phyloP scores from a whole-genome alignment of 2,329 filamentous ascomycete species.

The Beauveria sp. region DNA sequence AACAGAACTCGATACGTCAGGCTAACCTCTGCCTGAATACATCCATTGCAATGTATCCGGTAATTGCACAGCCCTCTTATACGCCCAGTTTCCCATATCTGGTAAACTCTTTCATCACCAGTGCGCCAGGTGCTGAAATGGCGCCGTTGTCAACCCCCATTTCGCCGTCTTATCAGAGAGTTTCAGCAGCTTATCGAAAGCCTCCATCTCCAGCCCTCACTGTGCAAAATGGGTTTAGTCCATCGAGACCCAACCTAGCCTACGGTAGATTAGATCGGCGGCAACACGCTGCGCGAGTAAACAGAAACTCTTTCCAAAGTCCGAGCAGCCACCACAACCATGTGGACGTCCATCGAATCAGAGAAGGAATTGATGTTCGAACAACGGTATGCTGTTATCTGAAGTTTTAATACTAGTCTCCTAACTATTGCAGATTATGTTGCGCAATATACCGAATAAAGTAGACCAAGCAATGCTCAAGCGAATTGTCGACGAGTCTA shows the following conservation, averaged over 20 bases:
- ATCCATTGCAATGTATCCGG: conserved; percentile 24
- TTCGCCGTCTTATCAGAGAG: conserved; percentile 23
- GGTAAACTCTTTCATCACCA: conserved; percentile 19
- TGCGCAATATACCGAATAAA: conserved; percentile 90
- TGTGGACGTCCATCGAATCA: conserved; percentile 53
- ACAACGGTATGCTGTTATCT: conserved; percentile 53
- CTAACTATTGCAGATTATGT: conserved; percentile 61
- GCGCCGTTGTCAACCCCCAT: conserved; percentile 23
- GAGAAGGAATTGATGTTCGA: conserved; percentile 61
- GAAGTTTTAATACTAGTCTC: neutral
- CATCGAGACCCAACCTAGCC: conserved; percentile 28
- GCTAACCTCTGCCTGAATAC: conserved; percentile 17
- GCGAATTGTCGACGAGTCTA: conserved; percentile 68
- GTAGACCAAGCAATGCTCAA: conserved; percentile 73
- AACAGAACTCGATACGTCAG: conserved; percentile 7
- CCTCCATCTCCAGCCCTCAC: conserved; percentile 28
- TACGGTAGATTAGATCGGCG: conserved; percentile 36
- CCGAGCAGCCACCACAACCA: conserved; percentile 50
- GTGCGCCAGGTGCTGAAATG: conserved; percentile 11
- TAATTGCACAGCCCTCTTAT: conserved; percentile 25
- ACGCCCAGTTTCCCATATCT: conserved; percentile 21
- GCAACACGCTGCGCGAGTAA: conserved; percentile 40
- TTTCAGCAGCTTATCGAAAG: conserved; percentile 23
- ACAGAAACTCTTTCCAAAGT: conserved; percentile 39
- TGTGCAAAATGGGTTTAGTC: conserved; percentile 30